A percentile compares a stretch with the other conserved stretches of the same genome.
Evolutionary conservation across 345 rosid genomes (phyloP).

Genomic region (Isatis tinctoria): DNA sequence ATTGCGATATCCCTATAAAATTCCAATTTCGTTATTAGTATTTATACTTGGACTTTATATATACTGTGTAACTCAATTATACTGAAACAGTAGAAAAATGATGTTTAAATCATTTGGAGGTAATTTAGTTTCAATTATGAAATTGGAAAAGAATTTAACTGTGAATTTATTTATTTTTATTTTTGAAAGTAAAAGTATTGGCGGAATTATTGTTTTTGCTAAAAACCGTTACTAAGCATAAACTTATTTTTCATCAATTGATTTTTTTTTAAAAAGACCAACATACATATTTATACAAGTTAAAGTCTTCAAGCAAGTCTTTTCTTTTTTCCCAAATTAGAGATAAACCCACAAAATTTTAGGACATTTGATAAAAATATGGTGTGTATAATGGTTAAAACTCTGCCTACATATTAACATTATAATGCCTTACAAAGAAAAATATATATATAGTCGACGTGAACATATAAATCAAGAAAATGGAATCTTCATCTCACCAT

Average conservation of each 20-base stretch:
- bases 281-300: neutral
- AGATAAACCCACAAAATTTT: neutral
- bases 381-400: neutral
- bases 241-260: neutral
- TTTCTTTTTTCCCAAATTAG: neutral
- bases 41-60: neutral
- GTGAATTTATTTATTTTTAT: too few relatives aligned
- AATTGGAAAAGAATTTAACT: neutral
- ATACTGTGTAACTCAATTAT: neutral
- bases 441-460: neutral
- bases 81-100: neutral
- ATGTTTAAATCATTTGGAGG: neutral
- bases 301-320: neutral
- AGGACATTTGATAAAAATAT: neutral
- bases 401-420: neutral
- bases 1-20: neutral
- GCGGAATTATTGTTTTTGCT: neutral
- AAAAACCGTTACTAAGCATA: neutral
- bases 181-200: neutral
- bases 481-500: slow-evolving; percentile 42
- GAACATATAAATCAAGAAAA: neutral
- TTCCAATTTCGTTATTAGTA: neutral
- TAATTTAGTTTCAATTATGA: neutral
- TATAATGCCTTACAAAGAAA: neutral
- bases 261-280: neutral